Conservation (phyloP, 495 filamentous ascomycete species). For the Neurospora sublineolata region DNA sequence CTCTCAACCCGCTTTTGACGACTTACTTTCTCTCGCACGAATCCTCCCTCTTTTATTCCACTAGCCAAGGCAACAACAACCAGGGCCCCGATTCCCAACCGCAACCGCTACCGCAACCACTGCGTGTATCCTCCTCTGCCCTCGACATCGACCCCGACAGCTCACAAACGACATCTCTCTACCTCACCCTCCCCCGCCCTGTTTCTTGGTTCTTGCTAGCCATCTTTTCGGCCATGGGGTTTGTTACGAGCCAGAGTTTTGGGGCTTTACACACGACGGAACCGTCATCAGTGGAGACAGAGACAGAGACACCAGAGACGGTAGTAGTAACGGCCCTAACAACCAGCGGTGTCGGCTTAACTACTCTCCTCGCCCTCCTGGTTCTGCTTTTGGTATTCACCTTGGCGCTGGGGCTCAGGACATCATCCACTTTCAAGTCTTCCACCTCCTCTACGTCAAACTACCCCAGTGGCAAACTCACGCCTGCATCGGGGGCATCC, state of each 20-base stretch:
- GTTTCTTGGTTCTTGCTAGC: conserved; percentile 25
- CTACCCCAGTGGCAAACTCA: background rate
- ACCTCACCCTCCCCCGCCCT: conserved; percentile 30
- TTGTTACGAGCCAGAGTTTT: conserved; percentile 27
- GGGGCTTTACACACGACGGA: conserved; percentile 3
- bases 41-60: conserved; percentile 21
- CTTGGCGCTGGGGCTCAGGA: conserved; percentile 21
- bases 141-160: conserved; percentile 21
- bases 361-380: conserved; percentile 24
- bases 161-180: conserved; percentile 25
- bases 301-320: background rate
- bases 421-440: conserved; percentile 11
- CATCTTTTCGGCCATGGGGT: conserved; percentile 26
- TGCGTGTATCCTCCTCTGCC: conserved; percentile 25
- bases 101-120: conserved; percentile 11
- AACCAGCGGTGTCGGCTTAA: conserved; percentile 24
- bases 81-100: background rate
- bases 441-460: conserved; percentile 12
- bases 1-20: conserved; percentile 27
- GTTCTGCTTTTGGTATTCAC: conserved; percentile 17
- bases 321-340: conserved; percentile 11
- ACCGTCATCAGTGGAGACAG: background rate
- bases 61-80: background rate
- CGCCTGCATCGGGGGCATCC: background rate
- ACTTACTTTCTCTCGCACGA: conserved; percentile 34